These are phyloP conservation scores for Artemisia tridentata DNA, from an alignment of 129 eudicot species.

Conservation along the genomic window DNA sequence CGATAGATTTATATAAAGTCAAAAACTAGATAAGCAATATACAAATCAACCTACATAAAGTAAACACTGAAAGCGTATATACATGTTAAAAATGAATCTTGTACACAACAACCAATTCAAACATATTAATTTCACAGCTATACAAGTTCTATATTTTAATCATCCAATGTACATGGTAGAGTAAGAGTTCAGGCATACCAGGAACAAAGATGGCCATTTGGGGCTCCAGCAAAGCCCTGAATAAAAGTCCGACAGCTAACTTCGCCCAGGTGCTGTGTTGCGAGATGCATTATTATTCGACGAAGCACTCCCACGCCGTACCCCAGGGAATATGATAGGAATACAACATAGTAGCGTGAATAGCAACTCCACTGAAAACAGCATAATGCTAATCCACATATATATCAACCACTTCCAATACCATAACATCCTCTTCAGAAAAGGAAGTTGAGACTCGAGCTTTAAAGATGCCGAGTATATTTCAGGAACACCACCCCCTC, in stretches of 20 bases:
- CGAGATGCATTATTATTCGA: conserved; percentile 4
- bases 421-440: conserved; percentile 68
- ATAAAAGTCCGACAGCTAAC: conserved; percentile 19
- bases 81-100: not conserved
- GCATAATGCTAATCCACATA: conserved; percentile 54
- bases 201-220: conserved; percentile 15
- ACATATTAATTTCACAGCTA: not conserved
- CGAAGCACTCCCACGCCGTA: conserved; percentile 33
- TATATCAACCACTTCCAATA: conserved; percentile 68
- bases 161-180: conserved; percentile 13
- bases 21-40: conserved; percentile 3
- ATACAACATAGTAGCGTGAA: conserved; percentile 65
- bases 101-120: not conserved
- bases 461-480: conserved; percentile 60
- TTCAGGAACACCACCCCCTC: conserved; percentile 84
- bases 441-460: conserved; percentile 77
- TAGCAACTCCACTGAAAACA: conserved; percentile 63
- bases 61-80: not conserved
- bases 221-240: not conserved
- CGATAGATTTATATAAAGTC: no score
- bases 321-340: conserved; percentile 55
- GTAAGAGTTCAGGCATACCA: conserved; percentile 15
- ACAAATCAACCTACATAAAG: conserved; percentile 2
- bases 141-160: not conserved
- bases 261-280: conserved; percentile 26